Conservation (phyloP, 495 filamentous ascomycete genomes). For the Xylaria venustula region DNA sequence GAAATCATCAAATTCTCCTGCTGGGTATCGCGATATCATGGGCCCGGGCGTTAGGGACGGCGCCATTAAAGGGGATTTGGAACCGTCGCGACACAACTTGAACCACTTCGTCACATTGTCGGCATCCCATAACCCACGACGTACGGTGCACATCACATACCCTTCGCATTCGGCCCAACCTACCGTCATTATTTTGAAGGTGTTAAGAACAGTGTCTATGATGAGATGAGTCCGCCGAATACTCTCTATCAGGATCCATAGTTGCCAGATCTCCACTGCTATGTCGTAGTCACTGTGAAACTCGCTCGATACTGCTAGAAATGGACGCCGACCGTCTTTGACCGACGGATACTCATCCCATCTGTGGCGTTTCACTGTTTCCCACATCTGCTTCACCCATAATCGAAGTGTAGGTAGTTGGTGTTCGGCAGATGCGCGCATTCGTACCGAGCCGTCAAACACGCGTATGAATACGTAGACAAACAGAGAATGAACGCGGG, state of each 20-base stretch:
- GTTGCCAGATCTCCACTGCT: slow-evolving; percentile 34
- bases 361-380: slow-evolving; percentile 19
- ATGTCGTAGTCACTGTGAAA: slow-evolving; percentile 26
- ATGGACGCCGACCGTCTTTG: background rate
- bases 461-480: slow-evolving; percentile 38
- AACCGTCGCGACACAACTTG: background rate
- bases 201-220: slow-evolving; percentile 37
- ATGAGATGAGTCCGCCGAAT: slow-evolving; percentile 44
- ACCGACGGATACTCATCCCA: slow-evolving; percentile 18
- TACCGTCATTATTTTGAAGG: slow-evolving; percentile 38
- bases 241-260: slow-evolving; percentile 48
- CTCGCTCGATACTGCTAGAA: background rate
- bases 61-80: background rate
- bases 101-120: slow-evolving; percentile 27
- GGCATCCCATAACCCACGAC: slow-evolving; percentile 38
- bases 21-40: slow-evolving; percentile 6
- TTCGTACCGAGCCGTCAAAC: slow-evolving; percentile 23
- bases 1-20: slow-evolving; percentile 8
- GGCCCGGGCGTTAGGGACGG: slow-evolving; percentile 3
- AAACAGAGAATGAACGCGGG: slow-evolving; percentile 36
- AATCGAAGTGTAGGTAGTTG: slow-evolving; percentile 7
- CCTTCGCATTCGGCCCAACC: slow-evolving; percentile 42
- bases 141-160: slow-evolving; percentile 38
- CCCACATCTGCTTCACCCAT: slow-evolving; percentile 18
- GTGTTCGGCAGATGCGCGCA: slow-evolving; percentile 15